Evolutionary conservation across 768 basidiomycete species (phyloP).

Genomic region (Tricholoma flavovirens): DNA sequence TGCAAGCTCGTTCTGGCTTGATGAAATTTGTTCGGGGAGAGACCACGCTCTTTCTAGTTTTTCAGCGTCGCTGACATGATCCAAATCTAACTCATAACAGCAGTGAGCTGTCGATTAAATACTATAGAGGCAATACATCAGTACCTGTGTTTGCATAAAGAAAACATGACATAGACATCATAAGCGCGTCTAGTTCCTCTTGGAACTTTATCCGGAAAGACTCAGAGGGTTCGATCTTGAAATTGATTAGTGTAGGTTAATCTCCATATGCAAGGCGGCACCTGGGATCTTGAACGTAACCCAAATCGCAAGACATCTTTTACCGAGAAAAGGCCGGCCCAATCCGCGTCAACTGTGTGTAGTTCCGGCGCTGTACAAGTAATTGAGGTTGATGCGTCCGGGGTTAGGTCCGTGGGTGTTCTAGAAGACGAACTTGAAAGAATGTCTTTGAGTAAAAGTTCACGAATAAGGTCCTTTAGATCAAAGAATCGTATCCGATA

Average conservation of each 20-base stretch:
- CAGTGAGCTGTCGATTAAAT: not conserved
- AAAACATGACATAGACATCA: conserved; percentile 16
- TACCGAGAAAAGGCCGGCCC: conserved; percentile 1
- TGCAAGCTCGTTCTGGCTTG: conserved; percentile 1
- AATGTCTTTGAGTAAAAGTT: conserved; percentile 5
- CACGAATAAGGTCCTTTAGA: conserved; percentile 3
- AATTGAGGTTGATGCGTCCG: not conserved
- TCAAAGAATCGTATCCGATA: not conserved
- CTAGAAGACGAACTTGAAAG: not conserved
- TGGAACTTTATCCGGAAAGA: not conserved
- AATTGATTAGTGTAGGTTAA: conserved; percentile 2
- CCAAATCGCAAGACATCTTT: conserved; percentile 13
- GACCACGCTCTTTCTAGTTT: not conserved
- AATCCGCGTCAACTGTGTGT: not conserved
- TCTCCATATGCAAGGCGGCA: not conserved
- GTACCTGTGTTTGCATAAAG: conserved; percentile 15
- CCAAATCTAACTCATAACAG: conserved; percentile 3
- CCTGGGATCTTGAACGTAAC: conserved; percentile 5
- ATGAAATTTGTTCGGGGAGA: conserved; percentile 8
- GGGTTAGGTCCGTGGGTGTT: not conserved
- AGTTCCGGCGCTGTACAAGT: not conserved
- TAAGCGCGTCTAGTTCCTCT: conserved; percentile 17
- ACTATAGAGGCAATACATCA: not conserved
- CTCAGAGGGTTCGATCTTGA: conserved; percentile 7
- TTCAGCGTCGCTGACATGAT: conserved; percentile 8